Percentiles rank a stretch among this genome's conserved stretches.
These are phyloP conservation scores for Naematelia aurantialba DNA, from an alignment of 768 basidiomycete species.

Conservation along the genomic window DNA sequence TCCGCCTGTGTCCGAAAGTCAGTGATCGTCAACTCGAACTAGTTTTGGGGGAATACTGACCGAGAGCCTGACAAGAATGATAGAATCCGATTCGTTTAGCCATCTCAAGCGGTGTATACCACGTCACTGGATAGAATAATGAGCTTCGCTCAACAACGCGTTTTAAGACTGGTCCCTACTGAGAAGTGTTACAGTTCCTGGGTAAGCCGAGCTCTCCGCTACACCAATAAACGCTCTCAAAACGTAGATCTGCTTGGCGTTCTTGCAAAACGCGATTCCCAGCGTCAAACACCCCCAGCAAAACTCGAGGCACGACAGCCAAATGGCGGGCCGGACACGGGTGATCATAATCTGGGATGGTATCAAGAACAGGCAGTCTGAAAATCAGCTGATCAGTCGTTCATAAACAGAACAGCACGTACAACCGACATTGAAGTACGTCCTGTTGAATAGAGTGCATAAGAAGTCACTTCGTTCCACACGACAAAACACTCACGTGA, in stretches of 20 bases:
- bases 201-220: conserved; percentile 40
- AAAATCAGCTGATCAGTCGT: conserved; percentile 9
- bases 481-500: conserved; percentile 15
- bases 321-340: conserved; percentile 24
- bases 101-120: conserved; percentile 44
- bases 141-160: background rate
- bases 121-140: background rate
- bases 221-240: conserved; percentile 40
- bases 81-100: conserved; percentile 42
- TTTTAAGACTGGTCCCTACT: conserved; percentile 19
- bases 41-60: conserved; percentile 9
- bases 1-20: conserved; percentile 21
- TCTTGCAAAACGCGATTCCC: conserved; percentile 15
- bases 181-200: conserved; percentile 32
- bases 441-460: conserved; percentile 7
- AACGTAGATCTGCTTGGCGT: conserved; percentile 31
- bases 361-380: conserved; percentile 7
- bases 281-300: conserved; percentile 33
- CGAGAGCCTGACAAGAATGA: conserved; percentile 33
- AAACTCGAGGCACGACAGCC: conserved; percentile 27
- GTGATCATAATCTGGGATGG: conserved; percentile 37
- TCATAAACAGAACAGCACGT: conserved; percentile 14
- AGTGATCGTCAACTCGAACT: background rate
- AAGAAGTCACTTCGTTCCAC: background rate
- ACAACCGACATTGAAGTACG: conserved; percentile 28